Evolutionary conservation across 73 alveolate species (phyloP).

Genomic region (Blepharisma japonicum): DNA sequence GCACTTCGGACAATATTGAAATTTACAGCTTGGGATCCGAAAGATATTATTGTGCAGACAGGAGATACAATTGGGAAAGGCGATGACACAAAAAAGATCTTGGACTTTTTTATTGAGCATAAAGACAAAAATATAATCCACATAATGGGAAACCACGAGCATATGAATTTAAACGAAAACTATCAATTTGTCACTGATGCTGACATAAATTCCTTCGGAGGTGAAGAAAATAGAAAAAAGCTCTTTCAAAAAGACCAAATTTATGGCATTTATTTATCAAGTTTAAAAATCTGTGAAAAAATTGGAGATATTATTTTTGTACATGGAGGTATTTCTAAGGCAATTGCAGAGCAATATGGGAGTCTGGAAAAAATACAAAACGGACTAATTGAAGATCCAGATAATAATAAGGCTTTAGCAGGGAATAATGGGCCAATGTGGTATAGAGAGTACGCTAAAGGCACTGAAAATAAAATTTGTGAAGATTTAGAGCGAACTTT

Average conservation of each 20-base stretch:
- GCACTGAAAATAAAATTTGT: not conserved
- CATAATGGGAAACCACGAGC: not conserved
- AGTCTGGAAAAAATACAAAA: too few species aligned
- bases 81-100: not conserved
- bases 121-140: not conserved
- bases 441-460: not conserved
- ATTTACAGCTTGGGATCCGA: not conserved
- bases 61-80: conserved; percentile 1
- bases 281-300: too few species aligned
- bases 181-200: not conserved
- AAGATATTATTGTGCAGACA: not conserved
- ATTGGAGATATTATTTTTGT: too few species aligned
- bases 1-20: not conserved
- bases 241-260: not conserved
- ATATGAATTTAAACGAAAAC: not conserved
- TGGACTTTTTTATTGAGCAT: not conserved
- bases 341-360: too few species aligned
- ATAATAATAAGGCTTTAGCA: too few species aligned
- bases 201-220: not conserved
- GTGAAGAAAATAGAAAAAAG: not conserved
- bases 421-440: not conserved
- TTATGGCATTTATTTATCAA: too few species aligned
- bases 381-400: too few species aligned
- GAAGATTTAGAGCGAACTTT: not conserved
- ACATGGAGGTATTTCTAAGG: too few species aligned